A percentile compares a stretch with the other conserved stretches of the same genome.
These are phyloP conservation scores for Scleromitrula shiraiana DNA, from an alignment of 2,329 filamentous ascomycete genomes.

Conservation along the genomic window DNA sequence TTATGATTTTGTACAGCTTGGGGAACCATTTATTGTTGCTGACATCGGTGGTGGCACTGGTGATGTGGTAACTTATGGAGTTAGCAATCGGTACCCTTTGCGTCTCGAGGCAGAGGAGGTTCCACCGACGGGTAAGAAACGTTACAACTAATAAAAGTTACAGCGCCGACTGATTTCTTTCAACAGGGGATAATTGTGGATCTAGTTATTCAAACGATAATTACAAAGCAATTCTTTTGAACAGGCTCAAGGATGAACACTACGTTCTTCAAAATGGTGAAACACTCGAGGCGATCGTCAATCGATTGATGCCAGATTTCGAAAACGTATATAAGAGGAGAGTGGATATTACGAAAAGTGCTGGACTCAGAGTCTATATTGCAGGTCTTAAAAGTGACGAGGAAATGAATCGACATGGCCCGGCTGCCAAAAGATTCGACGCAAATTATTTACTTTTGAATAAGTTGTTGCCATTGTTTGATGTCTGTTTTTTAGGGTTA, in stretches of 20 bases:
- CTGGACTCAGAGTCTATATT: conserved; percentile 7
- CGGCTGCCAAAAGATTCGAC: conserved; percentile 12
- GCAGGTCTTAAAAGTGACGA: conserved; percentile 10
- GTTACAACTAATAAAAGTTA: not conserved
- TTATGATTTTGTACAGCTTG: conserved; percentile 7
- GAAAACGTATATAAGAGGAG: conserved; percentile 10
- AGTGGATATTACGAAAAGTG: not conserved
- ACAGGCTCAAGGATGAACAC: conserved; percentile 7
- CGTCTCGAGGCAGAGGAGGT: conserved; percentile 14
- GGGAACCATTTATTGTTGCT: conserved; percentile 18
- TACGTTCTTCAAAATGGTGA: conserved; percentile 9
- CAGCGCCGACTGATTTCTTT: not conserved
- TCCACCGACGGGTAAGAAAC: not conserved
- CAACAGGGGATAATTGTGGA: conserved; percentile 11
- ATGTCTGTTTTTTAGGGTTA: not conserved
- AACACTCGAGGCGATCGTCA: conserved; percentile 8
- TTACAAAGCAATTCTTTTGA: conserved; percentile 5
- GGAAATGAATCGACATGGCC: conserved; percentile 1
- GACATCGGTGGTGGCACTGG: conserved; percentile 27
- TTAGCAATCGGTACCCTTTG: conserved; percentile 21
- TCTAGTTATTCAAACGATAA: conserved; percentile 10
- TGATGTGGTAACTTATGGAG: conserved; percentile 25
- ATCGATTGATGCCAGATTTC: conserved; percentile 7
- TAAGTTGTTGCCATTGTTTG: not conserved
- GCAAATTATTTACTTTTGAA: conserved; percentile 9